Base-by-base conservation (phyloP, 2,329 filamentous ascomycete genomes). In the Neurospora crassa region DNA sequence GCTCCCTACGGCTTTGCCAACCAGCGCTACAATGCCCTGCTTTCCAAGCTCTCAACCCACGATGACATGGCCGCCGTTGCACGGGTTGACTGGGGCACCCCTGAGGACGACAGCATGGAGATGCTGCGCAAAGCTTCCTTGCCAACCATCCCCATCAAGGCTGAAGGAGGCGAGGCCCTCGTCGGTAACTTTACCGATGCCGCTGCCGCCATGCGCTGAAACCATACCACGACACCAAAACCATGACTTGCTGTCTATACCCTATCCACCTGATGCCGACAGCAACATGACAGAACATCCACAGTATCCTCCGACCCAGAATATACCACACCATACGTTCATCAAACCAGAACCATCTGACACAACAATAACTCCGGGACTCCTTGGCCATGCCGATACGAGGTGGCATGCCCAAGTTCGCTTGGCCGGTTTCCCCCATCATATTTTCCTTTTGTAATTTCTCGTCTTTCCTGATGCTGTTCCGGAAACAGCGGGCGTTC, bases 101-200 rank as follows among this genome's bases (percentile, higher is more conserved):
- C 82, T 59, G 85, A 87, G 69, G 85, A 87, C 68, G 85, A 86
- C 72, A 81, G 79, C 45, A 78, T 82, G 59, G 85, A 86, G 73
- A 77, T 82, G 77, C 82, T 83, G 72, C 81, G 78, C 70, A 82
- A 82, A 69, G 74, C 71, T 18, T 67, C 72, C 29, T 10, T 76
- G 6, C 53, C 53, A 37, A 76, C 47, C 42, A 40, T 79, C 16
- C 79, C 79, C 24, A 77, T 83, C 74, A 82, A 82, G 76, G 78
- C 81, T 18, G 80, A 81, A 67, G 78, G 78, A 37, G 78, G 78
- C 42, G 82, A 81, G 67, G 83, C 85, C 67, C 83, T 89, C 53
- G 86, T 89, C 16, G 87, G 87, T 63, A 89, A 87, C 18, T 89
- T 89, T 81, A 84, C 86, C 67, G 87, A 89, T 76, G 87, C 87